Conservation (phyloP, 257 asterid species). For the Mitragyna speciosa region DNA sequence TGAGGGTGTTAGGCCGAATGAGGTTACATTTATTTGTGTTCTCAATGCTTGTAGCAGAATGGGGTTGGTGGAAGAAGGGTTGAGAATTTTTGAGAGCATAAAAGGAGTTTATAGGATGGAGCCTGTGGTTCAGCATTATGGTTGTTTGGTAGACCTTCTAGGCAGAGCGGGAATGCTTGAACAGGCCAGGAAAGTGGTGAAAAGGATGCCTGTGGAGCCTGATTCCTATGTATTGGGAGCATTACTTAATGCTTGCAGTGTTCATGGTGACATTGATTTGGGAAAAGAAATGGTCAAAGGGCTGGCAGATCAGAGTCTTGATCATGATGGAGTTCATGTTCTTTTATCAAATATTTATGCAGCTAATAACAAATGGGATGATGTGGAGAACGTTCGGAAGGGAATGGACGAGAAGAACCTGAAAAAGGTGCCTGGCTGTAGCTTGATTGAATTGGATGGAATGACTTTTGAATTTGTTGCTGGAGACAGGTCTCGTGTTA, state of each 20-base stretch:
- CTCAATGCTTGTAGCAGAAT: conserved; percentile 50
- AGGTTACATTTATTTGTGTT: conserved; percentile 45
- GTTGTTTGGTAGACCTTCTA: conserved; percentile 56
- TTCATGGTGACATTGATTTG: conserved; percentile 32
- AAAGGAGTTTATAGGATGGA: conserved; percentile 33
- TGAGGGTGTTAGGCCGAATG: conserved; percentile 47
- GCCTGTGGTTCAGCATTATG: conserved; percentile 43
- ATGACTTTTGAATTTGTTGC: conserved; percentile 28
- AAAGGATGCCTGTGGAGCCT: conserved; percentile 39
- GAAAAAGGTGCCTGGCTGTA: conserved; percentile 52
- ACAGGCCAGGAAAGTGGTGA: conserved; percentile 37
- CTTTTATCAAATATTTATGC: conserved; percentile 59
- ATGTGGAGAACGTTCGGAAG: conserved; percentile 47
- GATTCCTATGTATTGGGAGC: conserved; percentile 47
- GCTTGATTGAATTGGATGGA: conserved; percentile 42
- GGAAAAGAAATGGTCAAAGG: conserved; percentile 33
- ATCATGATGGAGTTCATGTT: conserved; percentile 40
- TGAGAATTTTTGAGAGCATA: conserved; percentile 44
- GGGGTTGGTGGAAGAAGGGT: conserved; percentile 51
- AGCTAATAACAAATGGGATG: conserved; percentile 42
- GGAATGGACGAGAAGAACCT: conserved; percentile 44
- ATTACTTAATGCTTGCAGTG: conserved; percentile 48
- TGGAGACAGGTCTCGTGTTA: conserved; percentile 28
- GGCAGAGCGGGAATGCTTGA: conserved; percentile 46
- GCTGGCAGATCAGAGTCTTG: conserved; percentile 28